Evolutionary conservation across 306 rosid genomes (phyloP), one percentile per base, ranked within the genome.

Genomic region (Mimosa pudica): DNA sequence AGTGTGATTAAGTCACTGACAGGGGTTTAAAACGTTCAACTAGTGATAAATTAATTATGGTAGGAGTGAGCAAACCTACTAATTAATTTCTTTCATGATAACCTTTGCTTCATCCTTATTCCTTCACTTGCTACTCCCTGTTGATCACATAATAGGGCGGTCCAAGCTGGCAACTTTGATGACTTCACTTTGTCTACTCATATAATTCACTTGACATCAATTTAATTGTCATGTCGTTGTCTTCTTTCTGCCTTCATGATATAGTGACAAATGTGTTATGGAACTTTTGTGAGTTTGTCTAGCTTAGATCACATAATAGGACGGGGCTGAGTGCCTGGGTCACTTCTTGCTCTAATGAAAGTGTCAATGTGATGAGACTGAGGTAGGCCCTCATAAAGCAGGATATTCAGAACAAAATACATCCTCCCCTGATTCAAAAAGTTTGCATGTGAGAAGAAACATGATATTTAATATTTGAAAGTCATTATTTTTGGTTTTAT

Each of bases 281-380:
- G 97, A 32, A 92, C 97, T 76, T n/a, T n/a, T n/a, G n/a, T n/a
- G n/a, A n/a, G n/a, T n/a, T 81, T 94, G 88, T 89, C 11, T 52
- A 91, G 93, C 66, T 92, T 91, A 63, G 97, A 95, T 62, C 93
- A 95, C 30, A 24, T 24, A 24, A 24, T 24, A 24, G 30, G 94
- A 97, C 16, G 97, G 96, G 35, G 94, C 96, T 49, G 94, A 91
- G 85, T 90, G 35, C 92, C 96, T 49, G 94, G 89, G 85, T 90
- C 94, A 0, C 90, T 91, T 82, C 95, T 92, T 82, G 83, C 96
- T 73, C 87, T 91, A 49, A 92, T 92, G 70, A 91, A 91, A 78
- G 71, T 95, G 74, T 90, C 85, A 88, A 90, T 74, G 97, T 89
- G 80, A 16, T 92, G 91, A 97, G 98, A 72, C 82, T 90, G 82